Evolutionary conservation across 768 basidiomycete genomes (phyloP).

Genomic region (Piloderma croceum): DNA sequence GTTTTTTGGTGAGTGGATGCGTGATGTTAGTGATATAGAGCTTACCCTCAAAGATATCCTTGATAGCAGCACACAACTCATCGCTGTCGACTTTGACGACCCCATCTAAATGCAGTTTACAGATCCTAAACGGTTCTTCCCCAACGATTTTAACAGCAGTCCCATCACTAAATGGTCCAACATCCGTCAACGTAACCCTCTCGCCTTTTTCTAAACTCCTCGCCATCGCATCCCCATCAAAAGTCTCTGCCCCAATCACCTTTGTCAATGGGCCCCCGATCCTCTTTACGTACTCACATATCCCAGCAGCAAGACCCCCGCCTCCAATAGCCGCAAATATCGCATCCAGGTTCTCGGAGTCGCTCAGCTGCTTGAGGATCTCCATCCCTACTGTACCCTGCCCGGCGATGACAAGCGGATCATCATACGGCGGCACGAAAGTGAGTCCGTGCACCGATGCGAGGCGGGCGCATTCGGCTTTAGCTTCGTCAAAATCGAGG

Average conservation of each 20-base stretch:
- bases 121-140: constrained; percentile 90
- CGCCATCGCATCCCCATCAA: constrained; percentile 93
- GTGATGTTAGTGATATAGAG: neutral
- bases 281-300: constrained; percentile 87
- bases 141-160: constrained; percentile 96
- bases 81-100: constrained; percentile 88
- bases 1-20: neutral
- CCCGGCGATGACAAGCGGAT: constrained; percentile 94
- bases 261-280: constrained; percentile 81
- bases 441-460: constrained; percentile 69
- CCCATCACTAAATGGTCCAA: constrained; percentile 95
- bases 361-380: constrained; percentile 81
- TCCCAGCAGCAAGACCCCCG: constrained; percentile 88
- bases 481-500: constrained; percentile 92
- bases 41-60: constrained; percentile 95
- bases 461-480: constrained; percentile 86
- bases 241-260: constrained; percentile 88
- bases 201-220: constrained; percentile 76
- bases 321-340: constrained; percentile 93
- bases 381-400: constrained; percentile 96
- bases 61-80: constrained; percentile 97
- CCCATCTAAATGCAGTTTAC: constrained; percentile 75
- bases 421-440: constrained; percentile 96
- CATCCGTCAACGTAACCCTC: constrained; percentile 78
- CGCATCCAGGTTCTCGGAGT: constrained; percentile 71